Evolutionary conservation across 23 red algal species (phyloP), one percentile per base, ranked within the genome.

Genomic region (Agarophyton chilense): DNA sequence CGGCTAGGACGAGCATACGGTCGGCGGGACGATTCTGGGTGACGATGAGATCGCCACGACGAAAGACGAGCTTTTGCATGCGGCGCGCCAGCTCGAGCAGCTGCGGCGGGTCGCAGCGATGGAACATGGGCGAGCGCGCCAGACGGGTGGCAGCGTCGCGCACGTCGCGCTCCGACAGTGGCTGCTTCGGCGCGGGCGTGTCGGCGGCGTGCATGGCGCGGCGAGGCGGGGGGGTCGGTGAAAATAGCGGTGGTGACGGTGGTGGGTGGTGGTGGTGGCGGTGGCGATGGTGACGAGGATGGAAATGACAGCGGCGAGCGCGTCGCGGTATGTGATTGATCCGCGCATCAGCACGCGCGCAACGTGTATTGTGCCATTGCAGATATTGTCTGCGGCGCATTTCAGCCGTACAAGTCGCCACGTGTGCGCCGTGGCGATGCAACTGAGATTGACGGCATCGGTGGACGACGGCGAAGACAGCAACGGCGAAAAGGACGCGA

Each of bases 1-100:
- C 18, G 24, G 78, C 61, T 4, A 92, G 63, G 18, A 92, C 66
- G 89, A 77, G 67, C 18, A 82, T 52, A 19, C 50, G 24, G 7
- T 81, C 67, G 29, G 89, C 70, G 0, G 89, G 89, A 5, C 56
- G 25, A 47, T 46, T 32, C 40, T 92, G 89, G 24, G 89, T 62
- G 44, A 73, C 79, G 42, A 92, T 74, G 12, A 53, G 38, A 21
- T 92, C 77, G 53, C 64, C 62, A 38, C 67, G 89, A 34, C 44
- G 38, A 24, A 70, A 75, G n/a, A 44, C 43, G 11, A 65, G 19
- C 44, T 72, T 76, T 61, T 45, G 54, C 89, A 92, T 92, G 14
- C 21, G 33, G 29, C 49, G 43, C 28, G 89, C 89, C 45, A 92
- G 78, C 44, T 63, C 31, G 16, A 54, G 25, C 26, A 92, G 79